These are phyloP conservation scores for Alternaria gaisen DNA, from an alignment of 2,329 filamentous ascomycete genomes.

Conservation along the genomic window DNA sequence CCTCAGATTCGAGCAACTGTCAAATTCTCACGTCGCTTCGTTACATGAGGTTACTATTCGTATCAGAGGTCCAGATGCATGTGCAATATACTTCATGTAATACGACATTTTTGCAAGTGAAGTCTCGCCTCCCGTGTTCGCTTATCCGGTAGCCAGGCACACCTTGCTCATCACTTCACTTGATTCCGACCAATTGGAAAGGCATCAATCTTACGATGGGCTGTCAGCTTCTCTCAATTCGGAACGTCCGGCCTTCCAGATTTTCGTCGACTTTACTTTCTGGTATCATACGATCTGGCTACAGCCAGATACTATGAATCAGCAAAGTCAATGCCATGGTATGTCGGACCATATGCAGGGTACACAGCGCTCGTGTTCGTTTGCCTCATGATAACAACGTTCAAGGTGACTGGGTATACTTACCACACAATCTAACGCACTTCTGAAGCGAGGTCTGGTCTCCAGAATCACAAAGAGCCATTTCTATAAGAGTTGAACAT, in stretches of 20 bases:
- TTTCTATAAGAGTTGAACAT: background rate
- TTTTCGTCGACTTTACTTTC: background rate
- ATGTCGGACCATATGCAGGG: conserved; percentile 11
- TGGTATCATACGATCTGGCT: conserved; percentile 13
- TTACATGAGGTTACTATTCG: conserved; percentile 16
- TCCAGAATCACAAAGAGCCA: background rate
- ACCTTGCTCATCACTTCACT: conserved; percentile 11
- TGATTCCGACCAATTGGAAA: conserved; percentile 25
- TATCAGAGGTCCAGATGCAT: conserved; percentile 16
- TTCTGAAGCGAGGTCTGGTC: conserved; percentile 8
- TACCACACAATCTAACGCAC: conserved; percentile 14
- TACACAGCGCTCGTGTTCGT: conserved; percentile 30
- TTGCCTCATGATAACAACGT: conserved; percentile 10
- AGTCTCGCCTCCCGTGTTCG: conserved; percentile 29
- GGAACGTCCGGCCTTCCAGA: background rate
- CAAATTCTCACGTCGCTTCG: background rate
- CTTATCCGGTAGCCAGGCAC: conserved; percentile 10
- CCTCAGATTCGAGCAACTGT: background rate
- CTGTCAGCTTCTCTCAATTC: conserved; percentile 35
- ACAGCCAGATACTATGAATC: conserved; percentile 13
- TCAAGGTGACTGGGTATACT: background rate
- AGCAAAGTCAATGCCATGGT: background rate
- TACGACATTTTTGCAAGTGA: conserved; percentile 19
- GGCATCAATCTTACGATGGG: conserved; percentile 18
- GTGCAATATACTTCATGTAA: conserved; percentile 36